Evolutionary conservation across 1,284 basidiomycete species (phyloP), one percentile per base, ranked within the genome.

Genomic region (Anthracocystis panici-leucophaei): DNA sequence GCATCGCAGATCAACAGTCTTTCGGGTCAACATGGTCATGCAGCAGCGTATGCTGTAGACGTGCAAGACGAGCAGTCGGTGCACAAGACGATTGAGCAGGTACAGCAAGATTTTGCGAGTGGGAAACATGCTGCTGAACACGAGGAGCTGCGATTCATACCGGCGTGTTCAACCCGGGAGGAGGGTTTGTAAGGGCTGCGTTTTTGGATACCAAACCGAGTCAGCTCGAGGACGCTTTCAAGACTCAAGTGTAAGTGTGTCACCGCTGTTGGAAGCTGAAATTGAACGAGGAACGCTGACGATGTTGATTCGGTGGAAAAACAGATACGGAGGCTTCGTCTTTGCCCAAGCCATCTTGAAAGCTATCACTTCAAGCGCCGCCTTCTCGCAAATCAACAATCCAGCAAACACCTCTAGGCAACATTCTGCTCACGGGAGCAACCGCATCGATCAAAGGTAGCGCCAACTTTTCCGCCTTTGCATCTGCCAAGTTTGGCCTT

Each of bases 391-490:
- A 23, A 33, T 20, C 12, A 45, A 27, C 0, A 58, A 65, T 14
- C 14, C 60, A 5, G 65, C 46, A 20, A 20, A 21, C 48, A 10
- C 54, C 73, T 1, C 29, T 63, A 18, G 68, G 73, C 10, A 75
- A 71, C 29, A 64, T 76, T 27, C 40, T 76, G 23, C 51, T 76
- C 10, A 67, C 74, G 5, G 75, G 75, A 3, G 75, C 75, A 25
- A 78, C 75, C 8, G 75, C 75, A n/a, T 75, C 75, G 31, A 10
- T 78, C 29, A 75, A 68, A 50, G 75, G 75, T 18, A 65, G 72
- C 48, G 57, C 66, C 29, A 78, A 65, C 23, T 65, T 78, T 23
- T 60, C 72, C 3, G 65, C 72, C 7, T 78, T 78, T 38, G 72
- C 72, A 16, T 23, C 72, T 16, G 55, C 72, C 48, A 78, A 78